Base-by-base conservation (phyloP, 2,329 filamentous ascomycete species). In the Fusarium abutilonis region DNA sequence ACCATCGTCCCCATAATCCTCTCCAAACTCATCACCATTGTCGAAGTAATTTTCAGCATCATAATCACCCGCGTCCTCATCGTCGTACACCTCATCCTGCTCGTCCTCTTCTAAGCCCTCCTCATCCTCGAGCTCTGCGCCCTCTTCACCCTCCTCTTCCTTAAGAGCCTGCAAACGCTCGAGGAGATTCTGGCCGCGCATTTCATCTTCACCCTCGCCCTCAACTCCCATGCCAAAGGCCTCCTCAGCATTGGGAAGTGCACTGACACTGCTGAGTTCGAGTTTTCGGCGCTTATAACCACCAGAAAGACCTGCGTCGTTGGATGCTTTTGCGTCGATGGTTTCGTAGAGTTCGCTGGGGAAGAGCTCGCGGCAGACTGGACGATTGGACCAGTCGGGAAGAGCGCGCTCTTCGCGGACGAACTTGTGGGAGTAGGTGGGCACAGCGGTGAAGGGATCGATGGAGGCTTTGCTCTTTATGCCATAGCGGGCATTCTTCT, bases 1-100 rank as follows among this genome's bases (percentile, higher is more conserved):
- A 21, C 83, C 83, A 8, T 80, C 81, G 9, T 81, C 81, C 4
- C 78, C 82, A 43, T 80, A 80, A 42, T 83, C 82, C 19, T 82
- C 80, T 32, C 80, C 79, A 48, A 83, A 80, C 21, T 85, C 83
- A 59, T 84, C 82, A 11, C 83, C 83, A 21, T 80, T 83, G 57
- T 86, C 84, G 69, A 87, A 87, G 74, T 86, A 86, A 9, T 79
- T 79, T 67, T 87, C 85, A 3, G 85, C 85, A 40, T 87, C 82
- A 69, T 87, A 87, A 58, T 87, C 85, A 8, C 85, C 84, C 2
- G 82, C 85, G 44, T 84, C 83, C 55, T 86, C 83, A 52, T 87
- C 85, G 43, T 87, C 82, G 58, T 82, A 83, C 21, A 74, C 76
- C 51, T 82, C 80, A 50, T 82, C 81, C 63, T 82, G 79, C 15